These are phyloP conservation scores for Alternaria longipes DNA, from an alignment of 2,329 filamentous ascomycete genomes.

Conservation along the genomic window DNA sequence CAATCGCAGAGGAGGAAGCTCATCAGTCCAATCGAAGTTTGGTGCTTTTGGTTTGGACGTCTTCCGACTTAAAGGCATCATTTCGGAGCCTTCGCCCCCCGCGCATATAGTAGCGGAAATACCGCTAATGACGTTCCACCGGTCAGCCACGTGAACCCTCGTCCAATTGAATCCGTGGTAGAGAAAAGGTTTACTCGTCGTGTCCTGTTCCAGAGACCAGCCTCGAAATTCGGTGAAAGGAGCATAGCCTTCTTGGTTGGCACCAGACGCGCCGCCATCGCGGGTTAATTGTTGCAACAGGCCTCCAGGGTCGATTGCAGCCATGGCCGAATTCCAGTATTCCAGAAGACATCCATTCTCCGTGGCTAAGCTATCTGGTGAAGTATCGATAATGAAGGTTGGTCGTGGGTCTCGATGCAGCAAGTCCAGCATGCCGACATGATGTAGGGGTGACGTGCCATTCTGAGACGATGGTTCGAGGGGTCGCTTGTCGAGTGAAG, in stretches of 20 bases:
- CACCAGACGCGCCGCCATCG: background rate
- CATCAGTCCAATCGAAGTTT: constrained; percentile 29
- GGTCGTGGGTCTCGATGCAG: constrained; percentile 34
- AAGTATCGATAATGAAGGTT: constrained; percentile 27
- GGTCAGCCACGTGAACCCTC: constrained; percentile 23
- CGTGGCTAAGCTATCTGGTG: background rate
- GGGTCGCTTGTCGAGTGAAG: constrained; percentile 6
- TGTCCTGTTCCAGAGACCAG: constrained; percentile 22
- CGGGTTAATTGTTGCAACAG: constrained; percentile 21
- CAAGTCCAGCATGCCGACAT: constrained; percentile 31
- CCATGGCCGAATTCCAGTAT: constrained; percentile 37
- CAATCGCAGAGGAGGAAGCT: constrained; percentile 20
- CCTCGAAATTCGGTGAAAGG: constrained; percentile 23
- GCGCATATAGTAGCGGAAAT: background rate
- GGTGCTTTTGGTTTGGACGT: constrained; percentile 9
- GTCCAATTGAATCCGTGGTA: constrained; percentile 24
- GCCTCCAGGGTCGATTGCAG: constrained; percentile 14
- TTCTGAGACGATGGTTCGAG: constrained; percentile 7
- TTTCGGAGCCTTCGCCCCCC: background rate
- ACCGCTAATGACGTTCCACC: constrained; percentile 37
- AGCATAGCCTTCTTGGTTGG: background rate
- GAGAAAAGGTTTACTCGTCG: constrained; percentile 4
- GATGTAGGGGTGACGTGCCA: constrained; percentile 15
- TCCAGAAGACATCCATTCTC: constrained; percentile 9
- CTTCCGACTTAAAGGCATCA: constrained; percentile 5